These are phyloP conservation scores for Talaromyces sp. DNA, from an alignment of 2,329 filamentous ascomycete species.

Conservation along the genomic window DNA sequence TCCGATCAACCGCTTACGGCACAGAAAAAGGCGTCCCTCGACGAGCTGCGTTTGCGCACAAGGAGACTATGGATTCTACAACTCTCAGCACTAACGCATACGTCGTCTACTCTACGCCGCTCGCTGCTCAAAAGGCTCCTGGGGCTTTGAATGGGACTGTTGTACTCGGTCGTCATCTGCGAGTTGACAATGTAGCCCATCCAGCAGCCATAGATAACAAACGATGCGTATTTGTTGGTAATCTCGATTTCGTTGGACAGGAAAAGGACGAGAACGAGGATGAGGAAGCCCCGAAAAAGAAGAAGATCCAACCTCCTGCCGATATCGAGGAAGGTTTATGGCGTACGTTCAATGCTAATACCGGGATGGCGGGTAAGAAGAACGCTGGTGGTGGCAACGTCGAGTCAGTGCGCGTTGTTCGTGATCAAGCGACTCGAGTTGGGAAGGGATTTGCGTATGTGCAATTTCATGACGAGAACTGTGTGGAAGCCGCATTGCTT, in stretches of 20 bases:
- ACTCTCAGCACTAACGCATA: conserved; percentile 94
- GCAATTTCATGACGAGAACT: conserved; percentile 85
- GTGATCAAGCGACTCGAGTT: conserved; percentile 84
- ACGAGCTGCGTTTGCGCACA: conserved; percentile 89
- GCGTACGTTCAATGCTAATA: conserved; percentile 41
- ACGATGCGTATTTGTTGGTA: conserved; percentile 93
- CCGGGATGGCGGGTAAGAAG: conserved; percentile 16
- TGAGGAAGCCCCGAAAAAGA: conserved; percentile 54
- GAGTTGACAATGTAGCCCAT: conserved; percentile 87
- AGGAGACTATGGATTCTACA: conserved; percentile 83
- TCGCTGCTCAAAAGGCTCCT: conserved; percentile 72
- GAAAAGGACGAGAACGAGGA: conserved; percentile 64
- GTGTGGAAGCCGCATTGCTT: conserved; percentile 85
- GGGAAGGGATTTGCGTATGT: conserved; percentile 98
- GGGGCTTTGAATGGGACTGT: conserved; percentile 76
- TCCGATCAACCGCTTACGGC: conserved; percentile 86
- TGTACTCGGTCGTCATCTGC: conserved; percentile 80
- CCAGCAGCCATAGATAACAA: conserved; percentile 77
- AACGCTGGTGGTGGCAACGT: conserved; percentile 64
- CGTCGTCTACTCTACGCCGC: conserved; percentile 73
- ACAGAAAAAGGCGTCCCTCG: conserved; percentile 70
- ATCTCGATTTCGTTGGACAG: conserved; percentile 92
- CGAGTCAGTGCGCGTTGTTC: conserved; percentile 87
- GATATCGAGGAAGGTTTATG: conserved; percentile 81
- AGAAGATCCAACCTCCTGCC: conserved; percentile 69